A percentile compares a stretch with the other conserved stretches of the same genome.
Evolutionary conservation across 106 monocot species (phyloP).

Genomic region (Dendrobium nobile): DNA sequence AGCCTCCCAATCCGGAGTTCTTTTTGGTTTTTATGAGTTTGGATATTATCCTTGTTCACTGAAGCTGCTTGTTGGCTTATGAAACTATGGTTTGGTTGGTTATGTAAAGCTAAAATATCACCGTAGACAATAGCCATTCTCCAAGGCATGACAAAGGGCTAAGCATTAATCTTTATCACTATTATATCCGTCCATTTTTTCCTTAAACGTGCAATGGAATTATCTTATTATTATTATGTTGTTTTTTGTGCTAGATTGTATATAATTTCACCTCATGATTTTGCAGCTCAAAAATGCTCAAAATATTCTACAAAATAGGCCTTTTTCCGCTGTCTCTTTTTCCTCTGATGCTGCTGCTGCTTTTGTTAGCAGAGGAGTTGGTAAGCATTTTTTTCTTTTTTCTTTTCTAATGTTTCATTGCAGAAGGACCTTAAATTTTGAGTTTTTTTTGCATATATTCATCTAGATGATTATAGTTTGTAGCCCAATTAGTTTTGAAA

Average conservation of each 20-base stretch:
- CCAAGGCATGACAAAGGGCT: not conserved
- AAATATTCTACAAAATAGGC: not conserved
- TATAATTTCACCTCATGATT: not conserved
- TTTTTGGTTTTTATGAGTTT: not conserved
- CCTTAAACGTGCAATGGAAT: not conserved
- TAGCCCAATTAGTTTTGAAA: too few relatives aligned
- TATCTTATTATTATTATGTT: not conserved
- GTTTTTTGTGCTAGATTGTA: not conserved
- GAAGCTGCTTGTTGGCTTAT: not conserved
- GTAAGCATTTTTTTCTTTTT: not conserved
- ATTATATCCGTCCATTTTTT: not conserved
- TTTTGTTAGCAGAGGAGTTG: constrained; percentile 4
- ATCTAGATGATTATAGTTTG: not conserved
- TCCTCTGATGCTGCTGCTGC: not conserved
- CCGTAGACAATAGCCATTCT: not conserved
- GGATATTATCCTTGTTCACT: not conserved
- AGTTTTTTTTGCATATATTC: not conserved
- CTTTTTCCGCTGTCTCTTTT: not conserved
- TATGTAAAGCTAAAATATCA: not conserved
- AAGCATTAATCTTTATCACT: not conserved
- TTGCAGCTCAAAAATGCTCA: constrained; percentile 8
- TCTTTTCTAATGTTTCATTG: not conserved
- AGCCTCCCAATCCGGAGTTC: not conserved
- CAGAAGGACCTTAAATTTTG: not conserved
- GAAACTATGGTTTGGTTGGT: not conserved